phyloP scores from a whole-genome alignment of 352 stramenopile species.

The Globisporangium cylindrosporum region DNA sequence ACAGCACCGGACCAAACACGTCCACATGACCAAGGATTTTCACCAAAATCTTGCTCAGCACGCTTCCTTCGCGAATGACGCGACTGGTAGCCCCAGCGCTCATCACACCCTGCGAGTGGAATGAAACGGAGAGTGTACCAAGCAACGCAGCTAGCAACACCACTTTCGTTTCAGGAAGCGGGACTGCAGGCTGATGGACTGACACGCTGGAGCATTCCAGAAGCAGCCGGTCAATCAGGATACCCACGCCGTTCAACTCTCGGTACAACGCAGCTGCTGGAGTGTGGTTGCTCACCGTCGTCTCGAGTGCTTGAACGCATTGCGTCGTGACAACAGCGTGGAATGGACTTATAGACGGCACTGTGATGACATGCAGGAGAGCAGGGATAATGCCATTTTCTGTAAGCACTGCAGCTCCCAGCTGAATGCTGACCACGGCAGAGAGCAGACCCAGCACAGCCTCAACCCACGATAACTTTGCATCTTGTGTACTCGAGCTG shows the following conservation, averaged over 20 bases:
- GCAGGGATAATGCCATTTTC: slow-evolving; percentile 83
- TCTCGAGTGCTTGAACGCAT: slow-evolving; percentile 80
- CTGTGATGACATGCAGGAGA: slow-evolving; percentile 73
- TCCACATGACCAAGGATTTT: slow-evolving; percentile 90
- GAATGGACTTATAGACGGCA: slow-evolving; percentile 48
- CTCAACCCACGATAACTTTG: slow-evolving; percentile 78
- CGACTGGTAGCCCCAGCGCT: slow-evolving; percentile 81
- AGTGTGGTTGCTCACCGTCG: slow-evolving; percentile 73
- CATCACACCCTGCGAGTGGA: slow-evolving; percentile 88
- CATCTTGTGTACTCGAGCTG: slow-evolving; percentile 31
- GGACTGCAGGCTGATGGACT: background rate
- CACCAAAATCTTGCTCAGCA: slow-evolving; percentile 86
- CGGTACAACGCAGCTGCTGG: slow-evolving; percentile 70
- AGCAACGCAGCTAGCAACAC: slow-evolving; percentile 71
- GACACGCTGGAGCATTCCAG: slow-evolving; percentile 44
- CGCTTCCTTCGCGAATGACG: slow-evolving; percentile 84
- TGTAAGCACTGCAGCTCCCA: slow-evolving; percentile 69
- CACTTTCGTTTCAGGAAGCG: slow-evolving; percentile 49
- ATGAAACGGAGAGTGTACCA: slow-evolving; percentile 78
- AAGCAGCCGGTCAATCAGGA: slow-evolving; percentile 77
- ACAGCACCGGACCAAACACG: slow-evolving; percentile 91
- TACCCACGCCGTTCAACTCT: slow-evolving; percentile 82
- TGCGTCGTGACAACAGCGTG: slow-evolving; percentile 75
- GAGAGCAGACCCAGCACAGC: slow-evolving; percentile 71
- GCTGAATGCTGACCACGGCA: slow-evolving; percentile 72